These are phyloP conservation scores for Calonectria fujianensis DNA, from an alignment of 2,329 filamentous ascomycete genomes.

Conservation along the genomic window DNA sequence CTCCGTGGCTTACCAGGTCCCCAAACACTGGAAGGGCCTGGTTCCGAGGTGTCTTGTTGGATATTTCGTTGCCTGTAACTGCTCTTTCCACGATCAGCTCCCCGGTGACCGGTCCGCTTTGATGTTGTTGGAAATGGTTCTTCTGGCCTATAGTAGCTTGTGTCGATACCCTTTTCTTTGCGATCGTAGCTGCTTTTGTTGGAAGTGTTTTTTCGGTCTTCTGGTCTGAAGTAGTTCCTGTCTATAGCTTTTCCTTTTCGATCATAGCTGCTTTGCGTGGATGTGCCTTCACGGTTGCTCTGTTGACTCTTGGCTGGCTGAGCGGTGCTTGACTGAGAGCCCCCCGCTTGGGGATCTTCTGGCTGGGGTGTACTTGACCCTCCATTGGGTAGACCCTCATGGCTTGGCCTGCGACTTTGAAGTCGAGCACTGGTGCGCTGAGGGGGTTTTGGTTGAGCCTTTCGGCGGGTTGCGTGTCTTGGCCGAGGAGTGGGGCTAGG, in stretches of 20 bases:
- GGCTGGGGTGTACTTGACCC: neutral
- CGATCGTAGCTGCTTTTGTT: neutral
- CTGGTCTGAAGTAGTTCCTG: neutral
- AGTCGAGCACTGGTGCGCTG: neutral
- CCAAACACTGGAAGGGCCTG: neutral
- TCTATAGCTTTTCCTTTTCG: neutral
- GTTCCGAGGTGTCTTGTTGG: neutral
- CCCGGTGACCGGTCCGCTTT: neutral
- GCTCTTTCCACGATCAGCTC: neutral
- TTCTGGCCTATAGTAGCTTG: neutral
- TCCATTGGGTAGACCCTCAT: neutral
- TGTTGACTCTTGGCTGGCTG: neutral
- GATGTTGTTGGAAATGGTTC: neutral
- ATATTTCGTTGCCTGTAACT: neutral
- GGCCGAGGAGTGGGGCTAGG: neutral
- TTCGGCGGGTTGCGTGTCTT: neutral
- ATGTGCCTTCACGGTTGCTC: too few species aligned
- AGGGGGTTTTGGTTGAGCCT: neutral
- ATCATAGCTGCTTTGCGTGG: neutral
- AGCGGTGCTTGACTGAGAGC: neutral
- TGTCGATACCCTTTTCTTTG: neutral
- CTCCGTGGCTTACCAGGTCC: neutral
- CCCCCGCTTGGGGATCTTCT: neutral
- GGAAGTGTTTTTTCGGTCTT: neutral
- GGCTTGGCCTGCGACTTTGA: neutral